Base-by-base conservation (phyloP, 2,329 filamentous ascomycete genomes). In the Ophiognomonia clavigignenti-juglandacearum region DNA sequence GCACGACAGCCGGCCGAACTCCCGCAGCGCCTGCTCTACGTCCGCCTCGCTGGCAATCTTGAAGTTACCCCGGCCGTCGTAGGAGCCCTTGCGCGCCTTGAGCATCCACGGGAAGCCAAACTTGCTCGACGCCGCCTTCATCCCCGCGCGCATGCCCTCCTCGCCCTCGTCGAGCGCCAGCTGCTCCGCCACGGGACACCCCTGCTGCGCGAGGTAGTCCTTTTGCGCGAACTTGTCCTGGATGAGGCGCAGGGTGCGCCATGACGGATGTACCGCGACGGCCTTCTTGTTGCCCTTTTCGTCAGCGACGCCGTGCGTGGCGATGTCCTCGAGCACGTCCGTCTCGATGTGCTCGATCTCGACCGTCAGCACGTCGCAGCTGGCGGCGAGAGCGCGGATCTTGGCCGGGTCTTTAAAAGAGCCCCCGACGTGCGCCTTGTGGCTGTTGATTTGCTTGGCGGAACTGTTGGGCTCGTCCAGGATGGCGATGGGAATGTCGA, bases 271-370 rank as follows among this genome's bases (percentile, higher is more conserved):
- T 2, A 88, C 75, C 34, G 82, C 72, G 35, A 86, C n/a, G n/a
- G n/a, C n/a, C n/a, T n/a, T n/a, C n/a, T n/a, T n/a, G n/a, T n/a
- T n/a, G n/a, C n/a, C 77, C 54, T 66, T 73, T 59, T 71, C 76
- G 23, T 68, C 68, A 53, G 79, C 68, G 4, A 85, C 80, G 27
- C 83, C 81, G 44, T 74, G 71, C 14, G 79, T 78, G 4, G 80
- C 81, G 48, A 96, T 82, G 61, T 95, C 87, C 66, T 96, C 88
- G 4, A 96, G 77, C 20, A 93, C 85, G 44, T 88, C 75, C n/a
- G 89, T 93, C 65, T 96, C 82, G 49, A 96, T 86, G 67, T 96
- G 92, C 72, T 97, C 92, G 54, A 96, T 96, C 67, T 97, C 92
- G 13, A 95, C 88, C 0, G 90, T 96, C 52, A 96, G 73, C 14